Base-by-base conservation (phyloP, 2,329 filamentous ascomycete species). In the Phoma sp. region DNA sequence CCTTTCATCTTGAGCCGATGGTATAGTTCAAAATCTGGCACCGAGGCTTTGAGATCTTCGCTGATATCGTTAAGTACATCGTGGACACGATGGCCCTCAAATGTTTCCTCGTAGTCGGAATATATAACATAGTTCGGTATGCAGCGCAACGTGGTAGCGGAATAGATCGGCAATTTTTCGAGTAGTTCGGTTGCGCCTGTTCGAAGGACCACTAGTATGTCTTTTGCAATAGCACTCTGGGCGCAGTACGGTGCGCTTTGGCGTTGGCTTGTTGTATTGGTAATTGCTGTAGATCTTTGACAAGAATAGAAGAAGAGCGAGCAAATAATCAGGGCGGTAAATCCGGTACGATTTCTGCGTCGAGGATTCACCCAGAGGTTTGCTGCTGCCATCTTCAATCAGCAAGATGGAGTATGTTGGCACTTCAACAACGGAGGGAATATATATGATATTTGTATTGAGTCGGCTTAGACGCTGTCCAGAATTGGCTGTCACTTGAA, bases 171-270 rank as follows among this genome's bases (percentile, higher is more conserved):
- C 4, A 85, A 74, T 62, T 84, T 84, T 26, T 80, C 77, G 42
- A 76, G 73, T 12, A 80, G 76, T 64, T 85, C 82, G 4, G 82
- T 84, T 5, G 82, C 81, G 30, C 83, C 83, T 2, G 83, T 85
- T 53, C 81, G 80, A 58, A 85, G 74, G 18, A 84, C 74, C 6
- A 85, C 77, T 15, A 84, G 76, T n/a, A 84, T 64, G 64, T 84
- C 80, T 5, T 48, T 21, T 10, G 45, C 30, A 7, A 56, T 34
- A 15, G 29, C 7, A 7, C 17, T 36, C 11, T 42, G 21, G 14
- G 47, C 51, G 26, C 51, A 58, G 23, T 32, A 26, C 12, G n/a
- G 18, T 17, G 42, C 39, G 42, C 32, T 26, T 32, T 39, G 48
- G 34, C 15, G 28, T 33, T 26, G 33, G 18, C 12, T 45, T 38